Conservation (phyloP, 1,284 basidiomycete species). For the Marasmius sp. region DNA sequence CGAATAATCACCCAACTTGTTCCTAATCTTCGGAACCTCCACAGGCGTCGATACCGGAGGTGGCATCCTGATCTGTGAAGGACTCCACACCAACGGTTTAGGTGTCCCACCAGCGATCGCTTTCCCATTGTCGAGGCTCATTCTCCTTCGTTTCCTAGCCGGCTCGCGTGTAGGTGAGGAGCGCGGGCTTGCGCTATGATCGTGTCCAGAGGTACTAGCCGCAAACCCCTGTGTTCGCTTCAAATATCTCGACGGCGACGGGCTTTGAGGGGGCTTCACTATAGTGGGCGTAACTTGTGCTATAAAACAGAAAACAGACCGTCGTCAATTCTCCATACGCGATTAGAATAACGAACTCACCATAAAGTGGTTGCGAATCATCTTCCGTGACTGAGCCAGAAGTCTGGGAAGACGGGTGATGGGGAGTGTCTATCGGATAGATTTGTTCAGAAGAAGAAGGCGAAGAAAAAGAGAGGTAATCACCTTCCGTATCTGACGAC, state of each 20-base stretch:
- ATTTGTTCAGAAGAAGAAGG: not conserved
- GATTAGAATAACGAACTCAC: not conserved
- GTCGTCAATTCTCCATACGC: not conserved
- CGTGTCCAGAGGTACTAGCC: not conserved
- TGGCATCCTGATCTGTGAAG: not conserved
- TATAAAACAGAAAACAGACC: not conserved
- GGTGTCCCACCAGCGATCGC: no score
- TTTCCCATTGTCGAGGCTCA: no score
- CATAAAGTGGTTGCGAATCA: not conserved
- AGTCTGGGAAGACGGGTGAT: not conserved
- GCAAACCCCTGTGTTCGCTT: not conserved
- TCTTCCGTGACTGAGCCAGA: not conserved
- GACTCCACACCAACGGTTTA: not conserved
- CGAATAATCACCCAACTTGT: constrained; percentile 38
- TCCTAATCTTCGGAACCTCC: constrained; percentile 22
- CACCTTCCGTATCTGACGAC: not conserved
- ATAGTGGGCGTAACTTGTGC: not conserved
- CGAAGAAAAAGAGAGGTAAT: not conserved
- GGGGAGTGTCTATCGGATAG: not conserved
- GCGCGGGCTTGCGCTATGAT: not conserved
- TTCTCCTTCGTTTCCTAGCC: not conserved
- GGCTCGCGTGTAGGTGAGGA: not conserved
- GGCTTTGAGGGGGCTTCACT: not conserved
- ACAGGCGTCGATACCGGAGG: constrained; percentile 7
- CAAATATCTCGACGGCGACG: not conserved